phyloP scores from a whole-genome alignment of 768 basidiomycete species.

The Lactarius deliciosus region DNA sequence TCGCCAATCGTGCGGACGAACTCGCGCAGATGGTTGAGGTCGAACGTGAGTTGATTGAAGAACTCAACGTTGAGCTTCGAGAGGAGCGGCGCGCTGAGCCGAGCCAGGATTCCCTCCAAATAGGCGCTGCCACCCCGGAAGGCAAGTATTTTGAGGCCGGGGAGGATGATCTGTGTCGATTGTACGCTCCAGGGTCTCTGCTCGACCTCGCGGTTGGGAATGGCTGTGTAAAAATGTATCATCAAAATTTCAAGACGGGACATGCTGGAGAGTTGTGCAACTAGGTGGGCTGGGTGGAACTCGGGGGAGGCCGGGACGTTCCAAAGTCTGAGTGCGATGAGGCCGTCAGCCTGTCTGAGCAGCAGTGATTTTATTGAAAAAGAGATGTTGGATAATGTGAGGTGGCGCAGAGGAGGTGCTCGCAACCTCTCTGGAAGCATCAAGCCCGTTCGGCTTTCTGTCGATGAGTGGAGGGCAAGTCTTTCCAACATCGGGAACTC shows the following conservation, averaged over 20 bases:
- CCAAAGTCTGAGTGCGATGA: neutral
- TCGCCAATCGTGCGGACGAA: neutral
- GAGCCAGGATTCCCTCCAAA: conserved; percentile 3
- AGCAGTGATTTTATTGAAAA: neutral
- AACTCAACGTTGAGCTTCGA: neutral
- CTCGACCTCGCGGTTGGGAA: neutral
- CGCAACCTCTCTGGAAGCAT: neutral
- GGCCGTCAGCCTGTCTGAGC: neutral
- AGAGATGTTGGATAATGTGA: conserved; percentile 10
- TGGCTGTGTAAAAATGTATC: conserved; percentile 3
- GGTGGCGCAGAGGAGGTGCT: conserved; percentile 3
- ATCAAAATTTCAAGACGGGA: conserved; percentile 10
- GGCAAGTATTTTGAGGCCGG: neutral
- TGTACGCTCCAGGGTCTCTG: neutral
- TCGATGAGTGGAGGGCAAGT: neutral
- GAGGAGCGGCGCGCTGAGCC: neutral
- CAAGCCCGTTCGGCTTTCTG: neutral
- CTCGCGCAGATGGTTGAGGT: neutral
- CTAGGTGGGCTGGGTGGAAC: conserved; percentile 5
- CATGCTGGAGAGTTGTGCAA: conserved; percentile 4
- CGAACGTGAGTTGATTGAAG: neutral
- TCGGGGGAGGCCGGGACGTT: neutral
- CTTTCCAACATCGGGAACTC: conserved; percentile 2
- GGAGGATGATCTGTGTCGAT: neutral
- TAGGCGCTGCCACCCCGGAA: neutral